Base-by-base conservation (phyloP, 306 rosid genomes). In the Pterocarpus macrocarpus region DNA sequence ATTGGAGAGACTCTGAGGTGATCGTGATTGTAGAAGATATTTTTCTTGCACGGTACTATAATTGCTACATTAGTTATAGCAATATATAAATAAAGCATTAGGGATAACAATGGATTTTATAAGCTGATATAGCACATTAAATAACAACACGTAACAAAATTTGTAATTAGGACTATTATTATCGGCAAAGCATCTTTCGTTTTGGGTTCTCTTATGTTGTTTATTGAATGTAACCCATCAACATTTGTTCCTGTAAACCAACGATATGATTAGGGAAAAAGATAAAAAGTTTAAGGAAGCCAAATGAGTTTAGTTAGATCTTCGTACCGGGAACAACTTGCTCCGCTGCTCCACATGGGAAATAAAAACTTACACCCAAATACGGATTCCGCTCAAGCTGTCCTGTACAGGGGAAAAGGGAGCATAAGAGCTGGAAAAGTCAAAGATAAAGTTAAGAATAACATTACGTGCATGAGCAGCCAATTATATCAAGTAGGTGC, bases 391-490 rank as follows among this genome's bases (percentile, higher is more conserved):
- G 2, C 38, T 59, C 38, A 28, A 71, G 59, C 85, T 73, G 86
- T 68, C 50, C 11, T 17, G 58, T 53, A 32, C 1, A 12, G 30
- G 32, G 9, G 15, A 58, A 52, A 79, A 69, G 47, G 11, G 50
- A 35, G 7, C 56, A 58, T 0, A 14, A 8, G 49, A 17, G 34
- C 22, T 75, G 16, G 69, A 82, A 86, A 79, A 64, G 87, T 75
- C 84, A 69, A 30, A 65, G 57, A 73, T 63, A 28, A 74, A 52
- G 53, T 66, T 58, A 14, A 38, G 70, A 72, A 76, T 10, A 41
- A 36, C 44, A 83, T 87, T 78, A 78, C 82, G 84, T 84, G 73
- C 76, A 81, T 81, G 88, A 81, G 82, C 52, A 36, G 61, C 80
- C 80, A 78, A 87, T 88, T 76, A 68, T 76, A 68, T 79, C 79